A percentile compares a stretch with the other conserved stretches of the same genome.
These are phyloP conservation scores for Russula olivacea DNA, from an alignment of 768 basidiomycete species.

Conservation along the genomic window DNA sequence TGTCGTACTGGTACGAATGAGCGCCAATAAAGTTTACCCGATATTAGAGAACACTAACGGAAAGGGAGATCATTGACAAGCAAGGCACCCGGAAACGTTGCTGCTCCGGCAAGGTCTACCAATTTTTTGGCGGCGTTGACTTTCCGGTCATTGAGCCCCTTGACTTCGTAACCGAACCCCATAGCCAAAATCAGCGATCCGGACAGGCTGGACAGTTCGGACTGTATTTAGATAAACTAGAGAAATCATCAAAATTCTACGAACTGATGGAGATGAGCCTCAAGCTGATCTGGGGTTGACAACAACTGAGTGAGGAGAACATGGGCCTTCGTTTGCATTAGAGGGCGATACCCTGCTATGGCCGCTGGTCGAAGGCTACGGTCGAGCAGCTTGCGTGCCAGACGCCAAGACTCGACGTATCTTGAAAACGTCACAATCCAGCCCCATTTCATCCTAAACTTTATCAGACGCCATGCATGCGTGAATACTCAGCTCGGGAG, in stretches of 20 bases:
- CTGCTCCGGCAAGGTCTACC: background rate
- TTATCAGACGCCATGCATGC: background rate
- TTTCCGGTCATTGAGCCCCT: background rate
- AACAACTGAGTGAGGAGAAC: background rate
- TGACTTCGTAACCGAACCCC: slow-evolving; percentile 5
- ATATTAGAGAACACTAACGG: background rate
- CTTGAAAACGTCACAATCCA: background rate
- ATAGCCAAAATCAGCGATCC: slow-evolving; percentile 6
- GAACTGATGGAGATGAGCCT: background rate
- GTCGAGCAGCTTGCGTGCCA: background rate
- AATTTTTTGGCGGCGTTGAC: background rate
- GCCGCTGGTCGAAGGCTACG: background rate
- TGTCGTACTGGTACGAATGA: background rate
- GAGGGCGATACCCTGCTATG: background rate
- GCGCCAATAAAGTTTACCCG: background rate
- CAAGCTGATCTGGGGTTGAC: background rate
- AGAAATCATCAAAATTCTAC: background rate
- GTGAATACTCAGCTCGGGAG: background rate
- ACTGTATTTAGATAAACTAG: background rate
- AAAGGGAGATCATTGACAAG: slow-evolving; percentile 19
- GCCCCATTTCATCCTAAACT: background rate
- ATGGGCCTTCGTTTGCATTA: background rate
- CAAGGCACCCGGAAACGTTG: slow-evolving; percentile 3
- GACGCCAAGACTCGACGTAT: background rate
- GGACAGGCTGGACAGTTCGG: background rate